A percentile compares a stretch with the other conserved stretches of the same genome.
Evolutionary conservation across 345 rosid species (phyloP).

Genomic region (Eucalyptus victrix): DNA sequence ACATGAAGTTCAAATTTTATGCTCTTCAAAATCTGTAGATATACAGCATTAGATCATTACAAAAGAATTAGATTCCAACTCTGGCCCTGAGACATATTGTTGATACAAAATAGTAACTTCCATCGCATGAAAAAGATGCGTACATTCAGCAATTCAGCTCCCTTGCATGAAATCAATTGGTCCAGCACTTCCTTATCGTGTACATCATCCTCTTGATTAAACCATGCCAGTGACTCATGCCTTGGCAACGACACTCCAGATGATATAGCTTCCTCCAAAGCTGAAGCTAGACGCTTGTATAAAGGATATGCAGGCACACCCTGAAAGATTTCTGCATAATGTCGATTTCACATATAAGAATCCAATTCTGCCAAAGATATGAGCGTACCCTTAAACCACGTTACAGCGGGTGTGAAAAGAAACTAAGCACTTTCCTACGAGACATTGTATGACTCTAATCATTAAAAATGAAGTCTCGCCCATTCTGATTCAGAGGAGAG

Average conservation of each 20-base stretch:
- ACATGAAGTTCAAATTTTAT: slow-evolving; percentile 54
- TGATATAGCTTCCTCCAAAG: slow-evolving; percentile 23
- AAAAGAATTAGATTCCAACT: background rate
- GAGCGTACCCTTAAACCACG: background rate
- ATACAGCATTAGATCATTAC: background rate
- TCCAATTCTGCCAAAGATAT: background rate
- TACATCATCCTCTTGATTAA: background rate
- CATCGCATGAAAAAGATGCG: background rate
- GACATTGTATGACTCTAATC: background rate
- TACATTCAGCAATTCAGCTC: slow-evolving; percentile 24
- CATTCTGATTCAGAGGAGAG: background rate
- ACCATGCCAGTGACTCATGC: background rate
- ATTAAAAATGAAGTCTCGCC: background rate
- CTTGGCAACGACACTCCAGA: slow-evolving; percentile 1
- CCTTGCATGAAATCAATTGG: slow-evolving; percentile 12
- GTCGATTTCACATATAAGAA: background rate
- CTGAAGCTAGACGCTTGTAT: slow-evolving; percentile 31
- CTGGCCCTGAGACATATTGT: background rate
- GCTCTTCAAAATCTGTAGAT: slow-evolving; percentile 36
- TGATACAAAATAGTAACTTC: background rate
- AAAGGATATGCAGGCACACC: slow-evolving; percentile 13
- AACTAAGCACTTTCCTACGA: background rate
- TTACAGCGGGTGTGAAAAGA: background rate
- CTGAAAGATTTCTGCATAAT: background rate
- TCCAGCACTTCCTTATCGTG: slow-evolving; percentile 6